A percentile compares a stretch with the other conserved stretches of the same genome.
These are phyloP conservation scores for Mycena amicta DNA, from an alignment of 768 basidiomycete species.

Conservation along the genomic window DNA sequence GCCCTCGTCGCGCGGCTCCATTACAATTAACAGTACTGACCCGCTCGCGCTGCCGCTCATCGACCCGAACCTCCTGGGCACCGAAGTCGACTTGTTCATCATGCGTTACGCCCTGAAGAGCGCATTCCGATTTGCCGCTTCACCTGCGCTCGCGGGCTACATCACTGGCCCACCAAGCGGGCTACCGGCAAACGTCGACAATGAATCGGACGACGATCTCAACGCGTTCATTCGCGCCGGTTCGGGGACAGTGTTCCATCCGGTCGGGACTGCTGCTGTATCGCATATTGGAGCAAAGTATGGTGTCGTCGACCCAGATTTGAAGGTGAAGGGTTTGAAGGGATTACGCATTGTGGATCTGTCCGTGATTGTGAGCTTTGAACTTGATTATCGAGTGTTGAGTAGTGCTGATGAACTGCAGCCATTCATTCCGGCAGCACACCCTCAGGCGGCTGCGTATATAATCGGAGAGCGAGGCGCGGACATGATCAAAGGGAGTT, in stretches of 20 bases:
- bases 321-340: no score
- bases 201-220: constrained; percentile 30
- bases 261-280: constrained; percentile 33
- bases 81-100: constrained; percentile 24
- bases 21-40: constrained; percentile 40
- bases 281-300: constrained; percentile 24
- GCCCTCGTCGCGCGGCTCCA: constrained; percentile 30
- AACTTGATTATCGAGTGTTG: neutral
- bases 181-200: constrained; percentile 3
- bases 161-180: constrained; percentile 10
- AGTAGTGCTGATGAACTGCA: constrained; percentile 1
- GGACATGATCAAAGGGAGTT: no score
- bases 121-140: constrained; percentile 18
- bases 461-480: no score
- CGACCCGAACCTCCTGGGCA: constrained; percentile 43
- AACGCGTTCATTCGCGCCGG: constrained; percentile 26
- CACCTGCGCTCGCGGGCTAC: constrained; percentile 24
- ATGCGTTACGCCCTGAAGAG: constrained; percentile 23
- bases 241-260: constrained; percentile 31
- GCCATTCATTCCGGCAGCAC: constrained; percentile 25
- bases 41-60: constrained; percentile 45
- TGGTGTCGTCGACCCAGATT: no score
- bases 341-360: constrained; percentile 40
- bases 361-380: constrained; percentile 34
- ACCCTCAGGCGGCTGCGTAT: constrained; percentile 24